Base-by-base conservation (phyloP, 2,329 filamentous ascomycete species). In the Alternaria sp. region DNA sequence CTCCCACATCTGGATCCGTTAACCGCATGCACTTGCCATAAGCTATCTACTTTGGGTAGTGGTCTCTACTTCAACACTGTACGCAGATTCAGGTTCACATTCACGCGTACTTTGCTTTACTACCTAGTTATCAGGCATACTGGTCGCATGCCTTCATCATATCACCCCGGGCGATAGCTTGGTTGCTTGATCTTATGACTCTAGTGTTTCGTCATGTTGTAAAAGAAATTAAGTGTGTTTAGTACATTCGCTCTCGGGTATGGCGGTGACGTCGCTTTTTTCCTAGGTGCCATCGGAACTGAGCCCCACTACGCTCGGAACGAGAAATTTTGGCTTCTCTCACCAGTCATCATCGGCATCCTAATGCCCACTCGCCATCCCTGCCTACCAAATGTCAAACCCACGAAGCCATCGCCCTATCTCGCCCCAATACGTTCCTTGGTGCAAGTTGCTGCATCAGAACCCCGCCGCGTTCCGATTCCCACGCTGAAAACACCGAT, bases 341-440 rank as follows among this genome's bases (percentile, higher is more conserved):
- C 54, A 62, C 60, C 63, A 67, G 66, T 69, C 67, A 67, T 65
- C 72, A 62, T 69, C 67, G 66, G 64, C 72, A 62, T 54, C 69
- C 67, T 68, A 58, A 76, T 76, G 74, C 68, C 53, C 67, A 72
- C 63, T 66, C 69, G 60, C 56, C 55, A 45, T 58, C 60, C 70
- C 60, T 69, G 66, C 66, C 51, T 72, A 65, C 68, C 73, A 75
- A 75, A 77, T 77, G 74, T 76, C 64, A 70, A 62, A 56, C 37
- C 61, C 56, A 66, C 63, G 61, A 56, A 54, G 14, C 26, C 61
- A 21, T 62, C 60, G 42, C 37, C 45, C 21, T 52, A 48, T 37
- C 37, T 56, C 54, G 54, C 51, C 41, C 51, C 61, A 45, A 61
- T 58, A 56, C 67, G 66, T 56, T 61, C 61, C 63, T 57, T 69